Evolutionary conservation across 129 eudicot species (phyloP), one percentile per base, ranked within the genome.

Genomic region (Tanacetum coccineum): DNA sequence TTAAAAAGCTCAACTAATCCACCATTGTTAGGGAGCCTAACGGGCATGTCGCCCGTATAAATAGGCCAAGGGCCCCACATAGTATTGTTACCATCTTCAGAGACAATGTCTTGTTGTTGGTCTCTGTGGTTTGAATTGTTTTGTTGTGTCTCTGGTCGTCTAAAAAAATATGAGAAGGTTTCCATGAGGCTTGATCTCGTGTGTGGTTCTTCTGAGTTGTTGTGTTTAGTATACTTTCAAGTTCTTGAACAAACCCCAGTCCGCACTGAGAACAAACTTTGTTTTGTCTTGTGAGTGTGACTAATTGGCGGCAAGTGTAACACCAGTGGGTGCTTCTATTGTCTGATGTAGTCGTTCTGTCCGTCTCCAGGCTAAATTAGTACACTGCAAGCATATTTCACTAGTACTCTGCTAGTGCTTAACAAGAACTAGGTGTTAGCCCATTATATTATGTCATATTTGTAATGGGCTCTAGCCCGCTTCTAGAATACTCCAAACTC

Each of bases 11-110:
- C 86, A 13, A 81, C 62, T 26, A 81, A 70, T 10, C 84, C 89
- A 62, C 92, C 89, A 3, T 76, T 68, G 58, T 78, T 82, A 3
- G 95, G 83, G 80, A 87, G 68, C 42, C 87, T 84, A 21, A 74
- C 87, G 18, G 96, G 88, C 81, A 80, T 78, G 46, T 85, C 86
- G n/a, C 96, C 91, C 14, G 88, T 82, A 49, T 78, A 85, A 59
- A 88, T 78, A 40, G 84, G 84, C 87, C 87, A 81, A 10, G 88
- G 87, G 19, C 78, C 84, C 87, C 87, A 87, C 20, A 62, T 63
- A 25, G 56, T 73, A 50, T 68, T 32, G 67, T 67, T 61, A 14
- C 72, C 79, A n/a, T 62, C 59, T 70, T 74, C 84, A 14, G 87
- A 17, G 13, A 73, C 73, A 2, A 21, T 47, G 28, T 81, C 72